A percentile compares a stretch with the other conserved stretches of the same genome.
These are phyloP conservation scores for Cladosporium sp. DNA, from an alignment of 2,329 filamentous ascomycete genomes.

Conservation along the genomic window DNA sequence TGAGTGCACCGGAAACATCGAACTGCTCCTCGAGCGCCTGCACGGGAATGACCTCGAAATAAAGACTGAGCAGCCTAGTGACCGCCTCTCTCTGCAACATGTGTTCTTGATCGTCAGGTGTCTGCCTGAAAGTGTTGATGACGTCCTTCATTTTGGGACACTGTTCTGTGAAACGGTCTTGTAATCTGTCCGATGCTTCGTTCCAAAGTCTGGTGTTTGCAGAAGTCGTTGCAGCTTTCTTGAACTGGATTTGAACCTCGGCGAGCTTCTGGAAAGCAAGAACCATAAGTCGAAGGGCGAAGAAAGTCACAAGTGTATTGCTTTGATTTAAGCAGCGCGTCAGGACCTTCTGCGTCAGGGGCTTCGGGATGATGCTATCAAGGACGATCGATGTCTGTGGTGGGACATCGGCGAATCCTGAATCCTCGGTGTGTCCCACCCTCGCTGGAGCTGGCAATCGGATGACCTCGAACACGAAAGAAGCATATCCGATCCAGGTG, in stretches of 20 bases:
- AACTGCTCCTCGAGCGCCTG: slow-evolving; percentile 79
- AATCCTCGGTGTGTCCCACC: slow-evolving; percentile 62
- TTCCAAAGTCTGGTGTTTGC: slow-evolving; percentile 53
- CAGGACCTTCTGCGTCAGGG: slow-evolving; percentile 74
- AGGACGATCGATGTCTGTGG: slow-evolving; percentile 76
- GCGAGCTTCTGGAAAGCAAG: slow-evolving; percentile 75
- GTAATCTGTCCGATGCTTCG: slow-evolving; percentile 63
- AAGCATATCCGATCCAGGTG: slow-evolving; percentile 92
- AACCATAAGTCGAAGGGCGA: slow-evolving; percentile 74
- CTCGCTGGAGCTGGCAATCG: slow-evolving; percentile 67
- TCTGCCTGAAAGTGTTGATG: slow-evolving; percentile 67
- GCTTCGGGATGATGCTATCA: slow-evolving; percentile 80
- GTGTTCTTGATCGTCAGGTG: slow-evolving; percentile 57
- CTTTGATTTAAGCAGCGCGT: slow-evolving; percentile 74
- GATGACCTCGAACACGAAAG: slow-evolving; percentile 79
- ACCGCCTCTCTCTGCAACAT: slow-evolving; percentile 72
- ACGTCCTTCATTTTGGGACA: slow-evolving; percentile 81
- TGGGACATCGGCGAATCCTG: slow-evolving; percentile 57
- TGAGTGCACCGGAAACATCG: slow-evolving; percentile 76
- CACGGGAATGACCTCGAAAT: slow-evolving; percentile 77
- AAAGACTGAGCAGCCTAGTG: slow-evolving; percentile 75
- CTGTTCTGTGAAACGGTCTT: slow-evolving; percentile 71
- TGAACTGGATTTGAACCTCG: slow-evolving; percentile 58
- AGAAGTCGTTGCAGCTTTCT: slow-evolving; percentile 32
- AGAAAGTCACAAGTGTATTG: slow-evolving; percentile 76